A percentile compares a stretch with the other conserved stretches of the same genome.
Evolutionary conservation across 768 basidiomycete species (phyloP).

Genomic region (Phylloporus scabripes): DNA sequence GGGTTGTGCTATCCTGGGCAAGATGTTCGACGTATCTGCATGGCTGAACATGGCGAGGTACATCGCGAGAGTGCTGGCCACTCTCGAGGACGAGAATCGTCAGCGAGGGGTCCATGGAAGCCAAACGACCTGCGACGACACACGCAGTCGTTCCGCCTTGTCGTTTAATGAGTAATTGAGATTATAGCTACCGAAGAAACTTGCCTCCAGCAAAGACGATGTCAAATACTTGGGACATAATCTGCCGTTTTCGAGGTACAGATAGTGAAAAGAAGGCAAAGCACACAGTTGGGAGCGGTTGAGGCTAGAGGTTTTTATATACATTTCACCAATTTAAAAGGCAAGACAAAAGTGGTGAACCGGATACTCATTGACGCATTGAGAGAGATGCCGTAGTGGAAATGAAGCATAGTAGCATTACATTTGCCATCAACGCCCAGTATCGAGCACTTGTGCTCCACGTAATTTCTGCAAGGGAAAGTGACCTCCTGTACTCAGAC

Average conservation of each 20-base stretch:
- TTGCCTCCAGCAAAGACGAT: slow-evolving; percentile 7
- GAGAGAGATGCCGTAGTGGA: no score
- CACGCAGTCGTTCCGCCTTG: slow-evolving; percentile 26
- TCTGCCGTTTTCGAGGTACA: background rate
- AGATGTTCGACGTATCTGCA: slow-evolving; percentile 15
- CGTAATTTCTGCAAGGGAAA: no score
- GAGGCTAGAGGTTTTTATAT: no score
- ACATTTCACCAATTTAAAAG: no score
- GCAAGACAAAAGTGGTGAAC: no score
- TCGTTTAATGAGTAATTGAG: background rate
- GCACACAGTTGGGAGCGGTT: background rate
- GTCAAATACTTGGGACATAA: background rate
- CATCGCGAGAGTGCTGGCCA: slow-evolving; percentile 18
- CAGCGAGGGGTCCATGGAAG: slow-evolving; percentile 20
- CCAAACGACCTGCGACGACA: slow-evolving; percentile 24
- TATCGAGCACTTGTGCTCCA: no score
- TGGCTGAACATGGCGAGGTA: slow-evolving; percentile 18
- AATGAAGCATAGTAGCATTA: no score
- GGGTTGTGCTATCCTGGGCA: slow-evolving; percentile 13
- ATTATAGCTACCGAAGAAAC: background rate
- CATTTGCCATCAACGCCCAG: no score
- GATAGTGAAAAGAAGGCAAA: background rate
- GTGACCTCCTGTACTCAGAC: no score
- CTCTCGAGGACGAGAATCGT: slow-evolving; percentile 27
- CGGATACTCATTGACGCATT: no score